Percentiles rank a stretch among this genome's conserved stretches.
Evolutionary conservation across 1,139 yeast genomes (phyloP).

Genomic region (Debaryomyces robertsiae): DNA sequence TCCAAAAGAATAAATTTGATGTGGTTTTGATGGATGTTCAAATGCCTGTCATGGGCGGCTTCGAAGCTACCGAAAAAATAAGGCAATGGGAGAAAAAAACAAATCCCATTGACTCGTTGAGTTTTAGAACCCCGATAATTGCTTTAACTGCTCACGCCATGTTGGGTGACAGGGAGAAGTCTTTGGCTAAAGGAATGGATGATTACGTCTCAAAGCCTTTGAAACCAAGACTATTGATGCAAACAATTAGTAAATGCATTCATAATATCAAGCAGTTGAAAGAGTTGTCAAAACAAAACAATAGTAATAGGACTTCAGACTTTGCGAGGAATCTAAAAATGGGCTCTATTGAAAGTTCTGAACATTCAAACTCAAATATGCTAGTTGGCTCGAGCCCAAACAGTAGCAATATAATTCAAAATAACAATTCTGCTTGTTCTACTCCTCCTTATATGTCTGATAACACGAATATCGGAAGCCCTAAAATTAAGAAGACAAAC

Average conservation of each 20-base stretch:
- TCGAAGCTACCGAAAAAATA: conserved; percentile 84
- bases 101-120: conserved; percentile 67
- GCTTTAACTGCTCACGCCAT: conserved; percentile 91
- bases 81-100: conserved; percentile 86
- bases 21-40: conserved; percentile 91
- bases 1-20: conserved; percentile 66
- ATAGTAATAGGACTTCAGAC: conserved; percentile 47
- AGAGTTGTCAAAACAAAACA: conserved; percentile 54
- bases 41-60: conserved; percentile 96
- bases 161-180: conserved; percentile 86
- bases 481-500: conserved; percentile 28
- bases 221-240: conserved; percentile 79
- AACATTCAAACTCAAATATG: conserved; percentile 22
- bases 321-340: conserved; percentile 51
- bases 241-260: conserved; percentile 81
- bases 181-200: conserved; percentile 88
- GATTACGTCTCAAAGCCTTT: conserved; percentile 86
- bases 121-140: conserved; percentile 77
- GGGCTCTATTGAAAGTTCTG: conserved; percentile 33
- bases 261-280: conserved; percentile 65
- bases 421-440: conserved; percentile 15
- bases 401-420: conserved; percentile 15
- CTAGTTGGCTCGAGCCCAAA: conserved; percentile 23
- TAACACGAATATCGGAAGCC: conserved; percentile 17
- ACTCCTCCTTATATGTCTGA: conserved; percentile 18